A percentile compares a stretch with the other conserved stretches of the same genome.
phyloP scores from a whole-genome alignment of 2,329 filamentous ascomycete genomes.

The Aspergillus eucalypticola region DNA sequence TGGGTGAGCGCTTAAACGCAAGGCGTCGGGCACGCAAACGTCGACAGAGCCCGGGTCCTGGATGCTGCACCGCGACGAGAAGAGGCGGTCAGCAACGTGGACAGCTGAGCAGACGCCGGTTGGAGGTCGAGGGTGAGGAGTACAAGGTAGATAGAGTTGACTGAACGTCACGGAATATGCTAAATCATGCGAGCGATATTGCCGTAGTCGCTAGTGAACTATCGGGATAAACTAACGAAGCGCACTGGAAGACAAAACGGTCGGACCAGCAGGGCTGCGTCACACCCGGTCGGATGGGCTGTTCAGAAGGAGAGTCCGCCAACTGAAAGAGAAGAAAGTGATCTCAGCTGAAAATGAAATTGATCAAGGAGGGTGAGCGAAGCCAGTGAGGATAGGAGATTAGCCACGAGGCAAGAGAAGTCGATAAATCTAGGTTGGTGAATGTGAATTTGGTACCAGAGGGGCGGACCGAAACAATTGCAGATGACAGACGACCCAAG shows the following conservation, averaged over 20 bases:
- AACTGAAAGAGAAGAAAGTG: not conserved
- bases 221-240: not conserved
- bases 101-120: constrained; percentile 6
- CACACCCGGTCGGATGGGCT: not conserved
- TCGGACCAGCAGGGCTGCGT: constrained; percentile 11
- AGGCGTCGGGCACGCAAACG: constrained; percentile 28
- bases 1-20: constrained; percentile 17
- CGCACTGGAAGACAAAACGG: constrained; percentile 13
- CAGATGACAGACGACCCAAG: not conserved
- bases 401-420: not conserved
- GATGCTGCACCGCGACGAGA: constrained; percentile 9
- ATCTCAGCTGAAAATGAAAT: not conserved
- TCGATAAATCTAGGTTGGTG: not conserved
- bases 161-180: constrained; percentile 12
- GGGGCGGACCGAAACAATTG: not conserved
- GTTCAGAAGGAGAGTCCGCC: not conserved
- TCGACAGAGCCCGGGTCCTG: constrained; percentile 8
- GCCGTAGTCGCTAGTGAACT: constrained; percentile 2
- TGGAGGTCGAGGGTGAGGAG: not conserved
- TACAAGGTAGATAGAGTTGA: not conserved
- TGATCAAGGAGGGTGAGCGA: not conserved
- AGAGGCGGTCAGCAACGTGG: constrained; percentile 22
- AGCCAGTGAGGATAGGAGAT: not conserved
- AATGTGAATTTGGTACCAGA: not conserved
- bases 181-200: constrained; percentile 20